These are phyloP conservation scores for Phoenix roebelenii DNA, from an alignment of 176 grass and related monocot genomes.

Conservation along the genomic window DNA sequence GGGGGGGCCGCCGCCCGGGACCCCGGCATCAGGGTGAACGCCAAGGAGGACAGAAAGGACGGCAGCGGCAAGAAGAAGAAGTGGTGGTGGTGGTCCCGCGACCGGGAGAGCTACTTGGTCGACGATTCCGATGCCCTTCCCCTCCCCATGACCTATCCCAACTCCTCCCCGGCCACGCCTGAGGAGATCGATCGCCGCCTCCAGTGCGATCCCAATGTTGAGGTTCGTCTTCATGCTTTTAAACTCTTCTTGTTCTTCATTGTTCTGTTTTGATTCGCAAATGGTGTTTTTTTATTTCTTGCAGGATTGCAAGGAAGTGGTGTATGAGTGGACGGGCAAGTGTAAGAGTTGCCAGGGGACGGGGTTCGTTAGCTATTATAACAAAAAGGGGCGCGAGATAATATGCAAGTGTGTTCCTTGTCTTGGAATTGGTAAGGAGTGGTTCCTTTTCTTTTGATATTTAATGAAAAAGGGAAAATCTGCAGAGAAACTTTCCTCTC, in stretches of 20 bases:
- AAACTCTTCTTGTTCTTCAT: too few species aligned
- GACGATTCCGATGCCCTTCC: constrained; percentile 77
- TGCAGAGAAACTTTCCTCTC: too few species aligned
- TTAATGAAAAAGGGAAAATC: too few species aligned
- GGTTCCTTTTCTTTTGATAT: not conserved
- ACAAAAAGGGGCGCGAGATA: constrained; percentile 77
- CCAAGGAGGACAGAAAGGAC: constrained; percentile 46
- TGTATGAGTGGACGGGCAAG: constrained; percentile 91
- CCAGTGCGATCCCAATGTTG: constrained; percentile 46
- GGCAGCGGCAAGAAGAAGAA: constrained; percentile 9
- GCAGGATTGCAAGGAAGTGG: constrained; percentile 74
- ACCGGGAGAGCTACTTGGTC: constrained; percentile 85
- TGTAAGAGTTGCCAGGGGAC: constrained; percentile 94
- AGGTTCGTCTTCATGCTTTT: constrained; percentile 25
- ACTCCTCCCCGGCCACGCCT: constrained; percentile 43
- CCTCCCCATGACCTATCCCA: constrained; percentile 63
- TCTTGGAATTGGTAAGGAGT: constrained; percentile 60
- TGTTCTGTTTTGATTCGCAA: too few species aligned
- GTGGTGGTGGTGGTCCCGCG: constrained; percentile 78
- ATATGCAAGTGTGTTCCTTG: constrained; percentile 97
- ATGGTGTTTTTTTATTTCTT: too few species aligned
- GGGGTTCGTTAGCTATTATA: constrained; percentile 85
- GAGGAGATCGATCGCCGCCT: constrained; percentile 87
- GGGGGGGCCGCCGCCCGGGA: constrained; percentile 45
- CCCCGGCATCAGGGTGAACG: constrained; percentile 61